These are phyloP conservation scores for Lachnellula arida DNA, from an alignment of 2,329 filamentous ascomycete species.

Conservation along the genomic window DNA sequence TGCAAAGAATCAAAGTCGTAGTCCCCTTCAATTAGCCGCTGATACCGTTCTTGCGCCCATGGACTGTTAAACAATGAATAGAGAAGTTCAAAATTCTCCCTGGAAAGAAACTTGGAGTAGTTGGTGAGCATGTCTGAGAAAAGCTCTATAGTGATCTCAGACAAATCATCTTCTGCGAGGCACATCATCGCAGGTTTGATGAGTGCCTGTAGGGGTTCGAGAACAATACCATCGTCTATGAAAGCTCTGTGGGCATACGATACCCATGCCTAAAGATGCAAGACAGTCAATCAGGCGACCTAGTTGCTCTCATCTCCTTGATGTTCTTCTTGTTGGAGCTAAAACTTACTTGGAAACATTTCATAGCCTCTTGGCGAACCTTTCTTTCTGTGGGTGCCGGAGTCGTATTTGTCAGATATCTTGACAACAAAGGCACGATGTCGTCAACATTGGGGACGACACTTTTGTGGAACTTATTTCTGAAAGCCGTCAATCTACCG, in stretches of 20 bases:
- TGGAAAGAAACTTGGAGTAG: conserved; percentile 58
- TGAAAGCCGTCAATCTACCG: conserved; percentile 17
- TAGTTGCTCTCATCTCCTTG: no score
- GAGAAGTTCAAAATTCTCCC: conserved; percentile 53
- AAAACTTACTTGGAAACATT: conserved; percentile 52
- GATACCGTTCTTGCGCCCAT: conserved; percentile 55
- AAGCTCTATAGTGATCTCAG: conserved; percentile 57
- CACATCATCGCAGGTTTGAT: conserved; percentile 56
- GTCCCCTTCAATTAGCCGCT: conserved; percentile 52
- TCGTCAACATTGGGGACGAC: conserved; percentile 49
- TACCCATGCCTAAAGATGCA: conserved; percentile 58
- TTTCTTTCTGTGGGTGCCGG: conserved; percentile 39
- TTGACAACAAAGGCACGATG: conserved; percentile 44
- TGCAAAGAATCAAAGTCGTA: conserved; percentile 60
- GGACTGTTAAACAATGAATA: conserved; percentile 55
- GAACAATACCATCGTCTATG: conserved; percentile 50
- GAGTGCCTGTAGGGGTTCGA: conserved; percentile 55
- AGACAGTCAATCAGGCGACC: no score
- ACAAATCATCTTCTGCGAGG: conserved; percentile 53
- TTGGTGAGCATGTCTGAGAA: conserved; percentile 62
- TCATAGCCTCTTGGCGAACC: conserved; percentile 51
- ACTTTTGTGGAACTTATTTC: conserved; percentile 44
- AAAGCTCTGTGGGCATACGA: conserved; percentile 65
- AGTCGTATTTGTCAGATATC: conserved; percentile 34
- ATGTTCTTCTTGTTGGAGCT: not conserved